Conservation (phyloP, 2,329 filamentous ascomycete species). For the Ophiobolus disseminans region DNA sequence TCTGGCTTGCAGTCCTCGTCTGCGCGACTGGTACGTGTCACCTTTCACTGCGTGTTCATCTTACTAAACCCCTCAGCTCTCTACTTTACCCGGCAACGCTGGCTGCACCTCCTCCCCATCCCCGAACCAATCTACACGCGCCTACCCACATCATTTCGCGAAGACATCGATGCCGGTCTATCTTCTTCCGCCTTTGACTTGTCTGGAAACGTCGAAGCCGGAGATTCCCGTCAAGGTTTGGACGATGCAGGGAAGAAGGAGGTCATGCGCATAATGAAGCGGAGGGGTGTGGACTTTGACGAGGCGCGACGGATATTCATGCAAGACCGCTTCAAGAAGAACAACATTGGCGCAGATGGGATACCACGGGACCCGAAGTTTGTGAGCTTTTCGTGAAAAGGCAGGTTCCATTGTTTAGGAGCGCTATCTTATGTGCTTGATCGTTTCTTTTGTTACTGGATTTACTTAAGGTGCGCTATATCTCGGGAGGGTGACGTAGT, state of each 20-base stretch:
- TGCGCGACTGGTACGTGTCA: constrained; percentile 67
- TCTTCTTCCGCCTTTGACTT: constrained; percentile 85
- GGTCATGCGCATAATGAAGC: constrained; percentile 90
- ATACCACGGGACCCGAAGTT: constrained; percentile 91
- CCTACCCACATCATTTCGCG: constrained; percentile 77
- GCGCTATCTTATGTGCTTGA: no score
- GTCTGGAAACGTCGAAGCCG: constrained; percentile 76
- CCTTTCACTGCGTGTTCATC: constrained; percentile 2
- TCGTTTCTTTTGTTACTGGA: no score
- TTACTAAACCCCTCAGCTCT: constrained; percentile 60
- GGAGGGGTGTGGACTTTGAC: constrained; percentile 81
- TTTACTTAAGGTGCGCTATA: no score
- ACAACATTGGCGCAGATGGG: constrained; percentile 88
- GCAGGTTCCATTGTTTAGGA: background rate
- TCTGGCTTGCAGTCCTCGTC: constrained; percentile 75
- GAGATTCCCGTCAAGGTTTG: constrained; percentile 80
- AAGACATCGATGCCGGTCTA: constrained; percentile 87
- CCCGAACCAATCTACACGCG: constrained; percentile 74
- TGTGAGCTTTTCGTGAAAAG: constrained; percentile 76
- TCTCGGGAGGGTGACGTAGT: no score
- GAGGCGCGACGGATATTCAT: constrained; percentile 87
- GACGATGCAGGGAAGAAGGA: constrained; percentile 82
- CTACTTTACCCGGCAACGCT: constrained; percentile 80
- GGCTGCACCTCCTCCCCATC: constrained; percentile 73
- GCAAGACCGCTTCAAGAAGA: constrained; percentile 82